Evolutionary conservation across 169 alveolate genomes (phyloP).

Genomic region (Sarcocystis neurona): DNA sequence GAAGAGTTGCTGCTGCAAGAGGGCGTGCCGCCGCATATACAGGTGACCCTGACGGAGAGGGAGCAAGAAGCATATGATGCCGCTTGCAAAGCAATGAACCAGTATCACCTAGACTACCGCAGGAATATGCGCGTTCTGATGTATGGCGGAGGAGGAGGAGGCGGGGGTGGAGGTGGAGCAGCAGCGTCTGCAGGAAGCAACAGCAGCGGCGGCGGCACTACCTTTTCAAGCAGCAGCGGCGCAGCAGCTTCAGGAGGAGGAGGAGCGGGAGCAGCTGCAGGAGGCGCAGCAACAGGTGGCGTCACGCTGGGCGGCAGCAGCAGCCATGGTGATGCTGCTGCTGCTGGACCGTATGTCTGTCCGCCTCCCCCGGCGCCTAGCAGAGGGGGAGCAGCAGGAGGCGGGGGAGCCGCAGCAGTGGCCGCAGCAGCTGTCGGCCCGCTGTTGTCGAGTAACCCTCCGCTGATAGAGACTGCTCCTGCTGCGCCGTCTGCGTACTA

Average conservation of each 20-base stretch:
- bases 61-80: slow-evolving; percentile 33
- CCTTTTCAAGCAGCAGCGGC: neutral
- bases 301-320: neutral
- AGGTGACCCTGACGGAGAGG: neutral
- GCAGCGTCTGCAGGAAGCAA: too few relatives aligned
- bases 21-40: neutral
- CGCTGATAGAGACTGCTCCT: too few relatives aligned
- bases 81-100: slow-evolving; percentile 19
- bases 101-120: slow-evolving; percentile 7
- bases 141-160: slow-evolving; percentile 17
- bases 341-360: too few relatives aligned
- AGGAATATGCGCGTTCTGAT: neutral
- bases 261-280: neutral
- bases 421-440: too few relatives aligned
- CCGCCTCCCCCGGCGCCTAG: too few relatives aligned
- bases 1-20: neutral
- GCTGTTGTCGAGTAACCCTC: too few relatives aligned
- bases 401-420: too few relatives aligned
- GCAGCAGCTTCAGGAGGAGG: neutral
- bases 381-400: too few relatives aligned
- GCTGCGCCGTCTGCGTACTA: too few relatives aligned
- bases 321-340: neutral
- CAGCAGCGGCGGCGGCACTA: neutral
- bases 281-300: neutral
- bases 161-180: neutral